Conservation (phyloP, 129 eudicot genomes). For the Artemisia argyi region DNA sequence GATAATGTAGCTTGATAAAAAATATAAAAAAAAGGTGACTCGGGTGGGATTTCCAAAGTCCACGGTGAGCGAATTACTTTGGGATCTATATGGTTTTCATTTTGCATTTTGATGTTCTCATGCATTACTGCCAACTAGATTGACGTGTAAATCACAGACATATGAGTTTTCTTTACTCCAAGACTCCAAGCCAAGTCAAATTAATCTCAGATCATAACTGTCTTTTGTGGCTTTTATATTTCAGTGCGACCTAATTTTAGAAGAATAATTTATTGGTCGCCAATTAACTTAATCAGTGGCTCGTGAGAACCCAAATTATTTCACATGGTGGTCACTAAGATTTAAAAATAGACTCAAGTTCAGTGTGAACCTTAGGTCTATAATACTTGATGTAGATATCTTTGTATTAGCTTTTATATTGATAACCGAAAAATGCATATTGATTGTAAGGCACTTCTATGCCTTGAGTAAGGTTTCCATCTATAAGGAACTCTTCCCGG, state of each 20-base stretch:
- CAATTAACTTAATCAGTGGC: slow-evolving; percentile 5
- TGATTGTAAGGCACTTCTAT: neutral
- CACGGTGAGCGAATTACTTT: neutral
- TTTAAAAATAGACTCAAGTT: neutral
- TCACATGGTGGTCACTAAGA: slow-evolving; percentile 7
- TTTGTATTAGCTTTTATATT: no score
- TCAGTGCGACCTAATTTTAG: no score
- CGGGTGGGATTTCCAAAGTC: neutral
- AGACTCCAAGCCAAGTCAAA: slow-evolving; percentile 12
- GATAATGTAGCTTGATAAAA: no score
- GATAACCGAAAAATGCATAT: neutral
- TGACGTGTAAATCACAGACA: neutral
- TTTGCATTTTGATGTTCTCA: slow-evolving; percentile 12
- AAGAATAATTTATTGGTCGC: no score
- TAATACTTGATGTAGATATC: no score
- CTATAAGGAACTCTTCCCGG: neutral
- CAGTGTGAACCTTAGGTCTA: no score
- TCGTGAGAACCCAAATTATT: neutral
- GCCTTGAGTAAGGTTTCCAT: slow-evolving; percentile 17
- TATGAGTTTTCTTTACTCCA: neutral
- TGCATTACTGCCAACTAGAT: slow-evolving; percentile 2
- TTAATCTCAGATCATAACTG: neutral
- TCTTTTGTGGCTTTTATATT: neutral
- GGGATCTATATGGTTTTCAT: neutral
- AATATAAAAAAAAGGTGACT: no score